Evolutionary conservation across 2,329 filamentous ascomycete genomes (phyloP), one percentile per base, ranked within the genome.

Genomic region (Talaromyces funiculosus): DNA sequence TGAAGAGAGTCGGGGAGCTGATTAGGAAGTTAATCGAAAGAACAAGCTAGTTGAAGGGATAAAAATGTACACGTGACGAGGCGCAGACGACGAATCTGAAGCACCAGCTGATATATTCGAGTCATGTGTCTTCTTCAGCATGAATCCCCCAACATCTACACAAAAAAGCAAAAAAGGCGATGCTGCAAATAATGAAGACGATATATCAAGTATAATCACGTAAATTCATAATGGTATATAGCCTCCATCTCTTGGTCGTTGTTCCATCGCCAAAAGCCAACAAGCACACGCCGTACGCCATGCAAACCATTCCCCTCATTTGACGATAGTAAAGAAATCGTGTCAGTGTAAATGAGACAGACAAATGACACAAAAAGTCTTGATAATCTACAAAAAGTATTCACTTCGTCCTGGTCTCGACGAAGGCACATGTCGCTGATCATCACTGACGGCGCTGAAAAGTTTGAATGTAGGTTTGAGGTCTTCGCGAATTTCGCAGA

Each of bases 401-500:
- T 80, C 77, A 68, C 77, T 78, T 64, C 77, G 76, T 61, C 75
- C 76, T 55, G 77, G 76, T 67, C 77, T 72, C 60, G 75, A 73
- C 53, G 68, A 67, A 40, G 77, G 77, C 59, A 78, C 72, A 65
- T 79, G 77, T 62, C 77, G 73, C 69, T 77, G 73, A 57, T 80
- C 77, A 63, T 78, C 77, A 55, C 74, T 72, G 47, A 80, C 77
- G 4, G 77, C 77, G 60, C 75, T 75, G 67, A 80, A 80, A 29
- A 80, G 67, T 65, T 80, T 94, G 79, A 99, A 99, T 69, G 90
- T 90, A 33, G 93, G 92, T 63, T 91, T 87, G 57, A 97, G 81
- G 69, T 94, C 89, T 69, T 89, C 88, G 66, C 89, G 87, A 29
- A 97, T 86, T 57, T 92, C 92, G 87, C 96, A 96, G 72, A 97